A percentile compares a stretch with the other conserved stretches of the same genome.
Evolutionary conservation across 768 basidiomycete genomes (phyloP).

Genomic region (Pisolithus tinctorius): DNA sequence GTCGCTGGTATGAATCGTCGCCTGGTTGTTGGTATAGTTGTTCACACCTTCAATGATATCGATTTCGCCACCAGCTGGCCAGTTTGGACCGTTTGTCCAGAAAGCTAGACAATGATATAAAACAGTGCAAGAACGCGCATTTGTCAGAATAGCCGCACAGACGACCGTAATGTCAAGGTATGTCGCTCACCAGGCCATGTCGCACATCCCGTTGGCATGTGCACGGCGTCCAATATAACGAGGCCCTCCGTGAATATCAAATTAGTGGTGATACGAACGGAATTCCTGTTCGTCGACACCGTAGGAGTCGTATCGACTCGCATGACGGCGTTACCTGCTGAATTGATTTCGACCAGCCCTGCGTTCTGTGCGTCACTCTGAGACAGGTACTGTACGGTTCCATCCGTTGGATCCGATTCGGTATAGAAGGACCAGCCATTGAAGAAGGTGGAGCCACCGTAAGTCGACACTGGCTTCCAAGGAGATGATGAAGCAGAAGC

Average conservation of each 20-base stretch:
- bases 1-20: slow-evolving; percentile 69
- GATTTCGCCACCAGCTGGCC: slow-evolving; percentile 58
- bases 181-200: slow-evolving; percentile 58
- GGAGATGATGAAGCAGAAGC: slow-evolving; percentile 35
- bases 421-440: slow-evolving; percentile 74
- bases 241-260: slow-evolving; percentile 57
- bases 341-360: slow-evolving; percentile 61
- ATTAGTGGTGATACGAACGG: slow-evolving; percentile 70
- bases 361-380: slow-evolving; percentile 50
- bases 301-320: slow-evolving; percentile 76
- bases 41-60: slow-evolving; percentile 83
- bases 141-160: not conserved
- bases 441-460: slow-evolving; percentile 71
- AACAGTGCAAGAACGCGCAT: not conserved
- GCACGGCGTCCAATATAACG: slow-evolving; percentile 75
- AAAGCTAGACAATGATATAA: slow-evolving; percentile 26
- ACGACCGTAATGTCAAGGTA: not conserved
- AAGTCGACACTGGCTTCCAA: slow-evolving; percentile 54
- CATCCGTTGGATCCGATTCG: slow-evolving; percentile 68
- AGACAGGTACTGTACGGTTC: slow-evolving; percentile 62
- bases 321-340: slow-evolving; percentile 77
- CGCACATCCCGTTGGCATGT: slow-evolving; percentile 89
- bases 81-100: slow-evolving; percentile 45
- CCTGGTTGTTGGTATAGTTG: slow-evolving; percentile 75
- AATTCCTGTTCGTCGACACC: slow-evolving; percentile 62